Evolutionary conservation across 169 alveolate genomes (phyloP).

Genomic region (Eimeria praecox): DNA sequence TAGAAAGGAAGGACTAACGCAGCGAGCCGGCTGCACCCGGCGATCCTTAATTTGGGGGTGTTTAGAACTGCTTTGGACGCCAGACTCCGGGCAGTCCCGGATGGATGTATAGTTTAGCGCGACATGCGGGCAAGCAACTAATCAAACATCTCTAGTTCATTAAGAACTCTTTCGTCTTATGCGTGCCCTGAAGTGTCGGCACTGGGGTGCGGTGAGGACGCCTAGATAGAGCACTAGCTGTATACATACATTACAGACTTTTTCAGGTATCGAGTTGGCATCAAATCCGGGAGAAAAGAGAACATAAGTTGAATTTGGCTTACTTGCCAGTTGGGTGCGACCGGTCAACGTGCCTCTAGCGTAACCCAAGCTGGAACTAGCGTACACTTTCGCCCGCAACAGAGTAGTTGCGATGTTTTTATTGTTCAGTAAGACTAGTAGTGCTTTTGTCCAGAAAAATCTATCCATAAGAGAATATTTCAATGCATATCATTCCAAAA

Average conservation of each 20-base stretch:
- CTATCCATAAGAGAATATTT: background rate
- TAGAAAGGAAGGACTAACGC: background rate
- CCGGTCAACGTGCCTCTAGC: background rate
- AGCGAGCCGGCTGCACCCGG: background rate
- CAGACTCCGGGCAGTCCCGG: background rate
- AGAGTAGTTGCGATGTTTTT: background rate
- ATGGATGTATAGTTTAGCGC: background rate
- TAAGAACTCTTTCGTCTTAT: background rate
- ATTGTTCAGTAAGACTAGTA: background rate
- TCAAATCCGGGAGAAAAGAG: background rate
- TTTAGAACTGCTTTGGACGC: background rate
- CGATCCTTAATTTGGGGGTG: background rate
- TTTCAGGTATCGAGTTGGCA: too few relatives aligned
- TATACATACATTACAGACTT: background rate
- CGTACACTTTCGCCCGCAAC: background rate
- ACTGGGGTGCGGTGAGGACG: background rate
- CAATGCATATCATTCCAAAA: background rate
- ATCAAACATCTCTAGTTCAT: background rate
- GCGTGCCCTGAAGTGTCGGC: background rate
- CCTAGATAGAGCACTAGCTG: background rate
- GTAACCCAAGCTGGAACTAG: background rate
- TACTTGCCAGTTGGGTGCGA: background rate
- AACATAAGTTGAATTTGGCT: background rate
- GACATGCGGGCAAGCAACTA: too few relatives aligned
- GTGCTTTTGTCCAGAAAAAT: background rate